phyloP scores from a whole-genome alignment of 2,329 filamentous ascomycete species.

The Cladosporium halotolerans region DNA sequence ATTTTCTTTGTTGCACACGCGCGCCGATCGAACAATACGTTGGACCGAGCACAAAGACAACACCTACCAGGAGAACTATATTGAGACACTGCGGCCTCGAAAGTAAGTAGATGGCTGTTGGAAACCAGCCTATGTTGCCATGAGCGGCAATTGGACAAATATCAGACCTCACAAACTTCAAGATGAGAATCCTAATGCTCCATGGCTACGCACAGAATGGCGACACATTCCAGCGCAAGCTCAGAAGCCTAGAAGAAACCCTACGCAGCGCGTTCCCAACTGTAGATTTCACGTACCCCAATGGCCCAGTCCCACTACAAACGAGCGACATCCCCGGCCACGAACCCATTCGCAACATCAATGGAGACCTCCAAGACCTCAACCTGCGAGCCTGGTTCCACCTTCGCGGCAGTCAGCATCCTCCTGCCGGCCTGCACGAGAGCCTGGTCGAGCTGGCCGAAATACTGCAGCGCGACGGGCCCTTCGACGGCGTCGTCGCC shows the following conservation, averaged over 20 bases:
- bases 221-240: slow-evolving; percentile 77
- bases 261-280: slow-evolving; percentile 65
- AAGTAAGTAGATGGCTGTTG: no score
- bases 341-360: not conserved
- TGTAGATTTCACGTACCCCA: slow-evolving; percentile 40
- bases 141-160: no score
- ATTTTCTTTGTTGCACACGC: no score
- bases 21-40: no score
- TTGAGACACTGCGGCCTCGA: no score
- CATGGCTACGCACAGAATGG: slow-evolving; percentile 87
- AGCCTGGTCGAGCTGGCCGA: slow-evolving; percentile 60
- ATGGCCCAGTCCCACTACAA: slow-evolving; percentile 38
- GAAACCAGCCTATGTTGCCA: no score
- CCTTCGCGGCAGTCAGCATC: not conserved
- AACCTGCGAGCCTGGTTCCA: slow-evolving; percentile 9
- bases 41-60: no score
- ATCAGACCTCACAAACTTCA: not conserved
- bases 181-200: slow-evolving; percentile 7
- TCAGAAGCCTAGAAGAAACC: slow-evolving; percentile 75
- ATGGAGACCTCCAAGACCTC: not conserved
- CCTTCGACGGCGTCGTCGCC: slow-evolving; percentile 71
- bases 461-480: slow-evolving; percentile 56
- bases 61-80: no score
- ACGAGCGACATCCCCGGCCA: slow-evolving; percentile 41
- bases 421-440: slow-evolving; percentile 50